Conservation (phyloP, 495 filamentous ascomycete genomes). For the Aspergillus leporis region DNA sequence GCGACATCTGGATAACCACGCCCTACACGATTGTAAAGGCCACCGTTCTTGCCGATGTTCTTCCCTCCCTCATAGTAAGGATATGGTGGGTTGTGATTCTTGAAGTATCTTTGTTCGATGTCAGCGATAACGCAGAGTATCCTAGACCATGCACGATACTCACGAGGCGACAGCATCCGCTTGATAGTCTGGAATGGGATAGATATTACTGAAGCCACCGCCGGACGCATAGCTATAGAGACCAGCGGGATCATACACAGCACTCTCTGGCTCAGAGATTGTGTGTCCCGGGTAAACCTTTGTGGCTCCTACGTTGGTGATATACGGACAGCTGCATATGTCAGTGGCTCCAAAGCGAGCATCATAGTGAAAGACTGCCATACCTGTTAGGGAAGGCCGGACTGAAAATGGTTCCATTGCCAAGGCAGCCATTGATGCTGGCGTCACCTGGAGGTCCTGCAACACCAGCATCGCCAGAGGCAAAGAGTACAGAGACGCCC, state of each 20-base stretch:
- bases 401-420: constrained; percentile 43
- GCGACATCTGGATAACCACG: constrained; percentile 67
- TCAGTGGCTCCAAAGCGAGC: neutral
- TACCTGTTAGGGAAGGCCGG: constrained; percentile 45
- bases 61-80: constrained; percentile 38
- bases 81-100: constrained; percentile 46
- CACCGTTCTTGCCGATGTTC: constrained; percentile 45
- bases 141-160: neutral
- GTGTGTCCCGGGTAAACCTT: constrained; percentile 29
- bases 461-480: constrained; percentile 63
- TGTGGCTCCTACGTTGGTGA: constrained; percentile 54
- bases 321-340: constrained; percentile 47
- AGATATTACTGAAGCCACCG: constrained; percentile 74
- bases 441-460: constrained; percentile 39
- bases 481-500: constrained; percentile 60
- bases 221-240: constrained; percentile 52
- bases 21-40: constrained; percentile 59
- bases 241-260: constrained; percentile 40
- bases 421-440: constrained; percentile 36
- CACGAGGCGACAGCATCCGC: constrained; percentile 43
- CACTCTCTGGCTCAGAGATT: constrained; percentile 32
- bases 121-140: neutral
- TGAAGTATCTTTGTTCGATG: constrained; percentile 43
- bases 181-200: constrained; percentile 60
- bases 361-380: neutral